Percentiles rank a stretch among this genome's conserved stretches.
Evolutionary conservation across 2,329 filamentous ascomycete genomes (phyloP).

Genomic region (Epichloe uncinata): DNA sequence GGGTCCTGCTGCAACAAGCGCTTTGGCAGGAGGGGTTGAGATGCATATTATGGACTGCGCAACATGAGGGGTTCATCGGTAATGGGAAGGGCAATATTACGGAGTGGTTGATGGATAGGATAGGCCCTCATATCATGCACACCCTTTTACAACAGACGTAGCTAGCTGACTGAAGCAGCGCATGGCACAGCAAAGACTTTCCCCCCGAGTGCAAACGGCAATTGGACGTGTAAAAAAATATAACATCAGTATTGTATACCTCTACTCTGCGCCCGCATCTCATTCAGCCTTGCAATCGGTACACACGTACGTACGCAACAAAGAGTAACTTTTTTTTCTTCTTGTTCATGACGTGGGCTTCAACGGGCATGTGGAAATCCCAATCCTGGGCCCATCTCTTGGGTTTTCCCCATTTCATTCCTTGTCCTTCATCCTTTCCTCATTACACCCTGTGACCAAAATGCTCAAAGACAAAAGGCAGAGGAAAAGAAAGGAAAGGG

Average conservation of each 20-base stretch:
- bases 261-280: constrained; percentile 4
- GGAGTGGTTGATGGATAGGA: too few relatives aligned
- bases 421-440: neutral
- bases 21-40: too few relatives aligned
- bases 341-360: neutral
- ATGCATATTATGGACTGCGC: too few relatives aligned
- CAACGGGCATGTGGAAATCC: neutral
- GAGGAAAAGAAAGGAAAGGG: neutral
- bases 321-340: neutral
- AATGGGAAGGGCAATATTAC: too few relatives aligned
- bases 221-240: too few relatives aligned
- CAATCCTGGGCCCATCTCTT: neutral
- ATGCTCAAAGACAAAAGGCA: neutral
- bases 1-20: too few relatives aligned
- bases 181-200: too few relatives aligned
- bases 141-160: too few relatives aligned
- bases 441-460: neutral
- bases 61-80: too few relatives aligned
- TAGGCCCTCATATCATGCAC: too few relatives aligned
- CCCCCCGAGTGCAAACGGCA: too few relatives aligned
- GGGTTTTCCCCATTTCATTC: neutral
- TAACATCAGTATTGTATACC: neutral
- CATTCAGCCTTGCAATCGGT: neutral
- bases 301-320: neutral
- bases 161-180: too few relatives aligned